These are phyloP conservation scores for Sapria himalayana DNA, from an alignment of 345 rosid genomes.

Conservation along the genomic window DNA sequence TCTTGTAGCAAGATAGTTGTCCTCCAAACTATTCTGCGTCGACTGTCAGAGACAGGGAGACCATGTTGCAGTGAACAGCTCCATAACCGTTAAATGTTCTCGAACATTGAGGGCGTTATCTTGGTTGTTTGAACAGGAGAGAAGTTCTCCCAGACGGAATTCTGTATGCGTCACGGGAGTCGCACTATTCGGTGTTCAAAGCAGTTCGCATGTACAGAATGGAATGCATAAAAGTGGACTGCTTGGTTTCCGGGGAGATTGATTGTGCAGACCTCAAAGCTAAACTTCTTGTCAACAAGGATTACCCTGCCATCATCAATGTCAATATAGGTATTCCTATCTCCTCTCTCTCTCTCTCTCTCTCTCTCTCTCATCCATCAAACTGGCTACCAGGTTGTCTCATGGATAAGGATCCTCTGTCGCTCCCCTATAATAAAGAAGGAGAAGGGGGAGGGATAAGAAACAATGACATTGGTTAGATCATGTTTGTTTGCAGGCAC, in stretches of 20 bases:
- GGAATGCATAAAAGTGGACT: constrained; percentile 64
- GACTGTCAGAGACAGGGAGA: too few relatives aligned
- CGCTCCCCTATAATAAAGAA: too few relatives aligned
- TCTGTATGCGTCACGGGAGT: constrained; percentile 66
- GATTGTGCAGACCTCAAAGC: constrained; percentile 51
- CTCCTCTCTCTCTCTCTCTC: constrained; percentile 5
- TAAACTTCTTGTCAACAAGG: constrained; percentile 59
- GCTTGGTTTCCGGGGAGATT: constrained; percentile 68
- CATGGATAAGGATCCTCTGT: too few relatives aligned
- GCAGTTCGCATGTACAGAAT: constrained; percentile 94
- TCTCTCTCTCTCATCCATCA: constrained; percentile 4
- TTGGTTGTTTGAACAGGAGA: constrained; percentile 33
- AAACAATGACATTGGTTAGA: too few relatives aligned
- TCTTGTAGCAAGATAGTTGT: too few relatives aligned
- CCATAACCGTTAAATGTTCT: too few relatives aligned
- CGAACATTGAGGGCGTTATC: too few relatives aligned
- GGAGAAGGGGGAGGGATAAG: too few relatives aligned
- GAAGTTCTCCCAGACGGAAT: constrained; percentile 86
- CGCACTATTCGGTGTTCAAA: constrained; percentile 83
- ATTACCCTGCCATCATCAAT: constrained; percentile 79
- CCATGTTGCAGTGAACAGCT: too few relatives aligned
- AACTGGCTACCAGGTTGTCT: too few relatives aligned
- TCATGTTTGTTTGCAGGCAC: constrained; percentile 33
- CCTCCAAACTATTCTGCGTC: too few relatives aligned
- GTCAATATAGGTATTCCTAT: constrained; percentile 81